Base-by-base conservation (phyloP, 1,284 basidiomycete species). In the Waitea zeae region DNA sequence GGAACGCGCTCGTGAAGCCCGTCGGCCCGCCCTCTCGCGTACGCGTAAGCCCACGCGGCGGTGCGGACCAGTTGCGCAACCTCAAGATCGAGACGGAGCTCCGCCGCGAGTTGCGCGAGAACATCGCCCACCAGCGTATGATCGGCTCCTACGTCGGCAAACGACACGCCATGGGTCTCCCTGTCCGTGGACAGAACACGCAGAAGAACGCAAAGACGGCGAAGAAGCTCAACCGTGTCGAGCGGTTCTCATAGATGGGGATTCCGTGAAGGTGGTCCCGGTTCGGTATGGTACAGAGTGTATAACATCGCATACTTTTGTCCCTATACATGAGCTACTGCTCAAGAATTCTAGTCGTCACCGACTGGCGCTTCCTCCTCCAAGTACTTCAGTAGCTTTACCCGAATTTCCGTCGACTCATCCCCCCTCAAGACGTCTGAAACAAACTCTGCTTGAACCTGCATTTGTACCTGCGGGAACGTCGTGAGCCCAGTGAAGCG, bases 351-450 rank as follows among this genome's bases (percentile, higher is more conserved):
- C 51, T 64, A 86, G 54, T 86, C 81, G 45, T 86, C 81, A 39
- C 75, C 81, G 15, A 77, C 62, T 4, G 81, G 81, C 13, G 84
- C 70, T 52, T 98, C 92, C 54, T 99, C 95, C 50, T 99, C 93
- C 42, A 98, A 58, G 50, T 93, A 82, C 51, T 89, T 84, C 39
- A 95, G 58, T 41, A 99, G 61, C 41, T 74, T 79, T 36, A 99
- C 92, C 36, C 83, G 70, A 43, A 99, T 80, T 56, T 96, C 92
- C 7, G 95, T 98, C 40, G 64, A 74, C 46, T 97, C 93, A 50
- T 97, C 93, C 1, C 95, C 95, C 39, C 88, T 64, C 40, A 98
- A 62, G 11, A 79, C 72, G 47, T 99, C 95, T 3, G 87, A 87
- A 12, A 95, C 53, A 55, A 98, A 98, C 35, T 75, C 72, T 13